These are phyloP conservation scores for Chrysoporthe austroafricana DNA, from an alignment of 2,329 filamentous ascomycete genomes.

Conservation along the genomic window DNA sequence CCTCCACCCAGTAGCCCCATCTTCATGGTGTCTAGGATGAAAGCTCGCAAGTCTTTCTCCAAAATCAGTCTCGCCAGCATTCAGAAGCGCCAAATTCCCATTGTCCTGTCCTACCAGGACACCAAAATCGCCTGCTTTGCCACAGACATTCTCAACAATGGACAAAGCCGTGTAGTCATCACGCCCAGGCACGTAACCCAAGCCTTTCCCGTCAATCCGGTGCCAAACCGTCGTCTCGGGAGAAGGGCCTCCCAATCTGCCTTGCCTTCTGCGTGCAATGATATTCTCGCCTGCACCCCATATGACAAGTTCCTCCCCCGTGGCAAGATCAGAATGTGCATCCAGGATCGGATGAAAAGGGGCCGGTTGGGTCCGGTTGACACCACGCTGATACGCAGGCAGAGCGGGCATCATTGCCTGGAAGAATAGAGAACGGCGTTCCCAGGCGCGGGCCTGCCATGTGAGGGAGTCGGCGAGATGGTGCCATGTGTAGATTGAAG, in stretches of 20 bases:
- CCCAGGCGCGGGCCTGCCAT: conserved; percentile 58
- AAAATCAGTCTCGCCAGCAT: conserved; percentile 41
- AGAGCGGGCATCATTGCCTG: conserved; percentile 36
- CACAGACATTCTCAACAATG: conserved; percentile 43
- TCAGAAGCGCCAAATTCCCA: conserved; percentile 52
- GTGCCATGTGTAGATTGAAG: conserved; percentile 38
- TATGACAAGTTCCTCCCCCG: conserved; percentile 51
- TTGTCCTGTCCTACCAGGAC: conserved; percentile 54
- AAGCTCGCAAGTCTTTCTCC: conserved; percentile 36
- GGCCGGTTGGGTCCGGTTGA: conserved; percentile 38
- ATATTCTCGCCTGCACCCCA: conserved; percentile 58
- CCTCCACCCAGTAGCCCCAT: neutral
- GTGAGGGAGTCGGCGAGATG: conserved; percentile 51
- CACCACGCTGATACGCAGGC: conserved; percentile 30
- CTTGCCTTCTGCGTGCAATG: conserved; percentile 45
- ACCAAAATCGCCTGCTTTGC: conserved; percentile 34
- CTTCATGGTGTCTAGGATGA: conserved; percentile 33
- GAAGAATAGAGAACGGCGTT: conserved; percentile 49
- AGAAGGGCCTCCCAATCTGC: conserved; percentile 29
- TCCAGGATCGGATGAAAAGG: conserved; percentile 54
- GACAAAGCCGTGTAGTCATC: conserved; percentile 56
- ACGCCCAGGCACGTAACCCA: conserved; percentile 47
- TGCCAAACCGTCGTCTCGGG: conserved; percentile 40
- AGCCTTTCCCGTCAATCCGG: conserved; percentile 42
- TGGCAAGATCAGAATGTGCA: conserved; percentile 42